A percentile compares a stretch with the other conserved stretches of the same genome.
Evolutionary conservation across 169 alveolate species (phyloP).

Genomic region (Cryptosporidium tyzzeri): DNA sequence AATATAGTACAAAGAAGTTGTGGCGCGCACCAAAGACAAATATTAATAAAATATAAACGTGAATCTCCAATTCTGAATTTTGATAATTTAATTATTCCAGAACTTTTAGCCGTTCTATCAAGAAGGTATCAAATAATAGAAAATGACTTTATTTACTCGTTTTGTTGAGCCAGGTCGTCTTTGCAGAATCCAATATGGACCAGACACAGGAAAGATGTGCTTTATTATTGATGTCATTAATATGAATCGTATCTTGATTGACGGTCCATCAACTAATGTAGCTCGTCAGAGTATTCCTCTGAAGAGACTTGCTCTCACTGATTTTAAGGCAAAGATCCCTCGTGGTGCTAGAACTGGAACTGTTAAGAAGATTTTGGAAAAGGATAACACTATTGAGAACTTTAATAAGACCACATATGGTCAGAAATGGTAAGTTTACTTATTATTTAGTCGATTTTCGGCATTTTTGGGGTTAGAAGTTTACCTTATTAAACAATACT

Average conservation of each 20-base stretch:
- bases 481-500: background rate
- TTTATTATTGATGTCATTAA: constrained; percentile 90
- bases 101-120: background rate
- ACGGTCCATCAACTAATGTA: constrained; percentile 91
- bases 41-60: background rate
- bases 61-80: background rate
- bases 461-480: background rate
- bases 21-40: constrained; percentile 47
- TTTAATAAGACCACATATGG: constrained; percentile 88
- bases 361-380: constrained; percentile 84
- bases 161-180: constrained; percentile 94
- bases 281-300: constrained; percentile 90
- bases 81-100: background rate
- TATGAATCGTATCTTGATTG: constrained; percentile 89
- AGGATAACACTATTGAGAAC: constrained; percentile 82
- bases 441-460: background rate
- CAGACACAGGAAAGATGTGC: constrained; percentile 93
- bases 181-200: constrained; percentile 92
- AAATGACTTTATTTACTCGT: constrained; percentile 87
- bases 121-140: constrained; percentile 9
- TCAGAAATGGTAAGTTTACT: constrained; percentile 81
- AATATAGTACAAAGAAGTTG: background rate
- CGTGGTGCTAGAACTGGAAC: constrained; percentile 90
- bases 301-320: constrained; percentile 89
- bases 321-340: constrained; percentile 87